Evolutionary conservation across 176 grass and related monocot genomes (phyloP), one percentile per base, ranked within the genome.

Genomic region (Rhynchospora breviuscula): DNA sequence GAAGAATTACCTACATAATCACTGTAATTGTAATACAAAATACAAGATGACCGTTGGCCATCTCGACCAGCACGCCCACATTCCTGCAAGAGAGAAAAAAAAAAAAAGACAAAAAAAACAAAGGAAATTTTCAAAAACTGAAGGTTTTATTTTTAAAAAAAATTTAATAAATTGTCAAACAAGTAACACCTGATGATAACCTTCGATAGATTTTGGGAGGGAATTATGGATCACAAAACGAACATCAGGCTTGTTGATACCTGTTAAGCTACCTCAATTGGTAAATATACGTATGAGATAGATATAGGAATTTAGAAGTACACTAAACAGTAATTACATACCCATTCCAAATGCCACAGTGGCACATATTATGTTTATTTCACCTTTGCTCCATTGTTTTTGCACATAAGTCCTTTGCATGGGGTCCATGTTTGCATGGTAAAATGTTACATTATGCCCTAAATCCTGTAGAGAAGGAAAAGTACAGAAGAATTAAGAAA

Each of bases 271-370:
- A 80, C 10, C 17, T 63, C 45, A 57, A 83, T 90, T 81, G 86
- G 68, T 56, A 89, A 79, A 46, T 63, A 86, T 49, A 79, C 43
- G 71, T 64, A 84, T 47, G 21, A 45, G 7, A 82, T 47, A 85
- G 6, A 85, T 47, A 62, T 70, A 88, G n/a, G 82, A 81, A 64
- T 81, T 61, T 80, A 14, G 80, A 84, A 75, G 10, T 82, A 71
- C 26, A 29, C 26, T 29, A 29, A 85, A 66, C 31, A 83, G 11
- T 35, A 46, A 80, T 49, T 54, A 29, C 47, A 81, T 97, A 98
- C 96, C 96, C 96, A 98, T 98, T 68, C 96, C 96, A 85, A 98
- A 98, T 86, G 96, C 96, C 89, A 98, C 88, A 33, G 96, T 98
- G 23, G 96, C 96, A 93, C 96, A 98, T 2, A 98, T 98, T 91